Base-by-base conservation (phyloP, 2,329 filamentous ascomycete species). In the Monosporascus ibericus region DNA sequence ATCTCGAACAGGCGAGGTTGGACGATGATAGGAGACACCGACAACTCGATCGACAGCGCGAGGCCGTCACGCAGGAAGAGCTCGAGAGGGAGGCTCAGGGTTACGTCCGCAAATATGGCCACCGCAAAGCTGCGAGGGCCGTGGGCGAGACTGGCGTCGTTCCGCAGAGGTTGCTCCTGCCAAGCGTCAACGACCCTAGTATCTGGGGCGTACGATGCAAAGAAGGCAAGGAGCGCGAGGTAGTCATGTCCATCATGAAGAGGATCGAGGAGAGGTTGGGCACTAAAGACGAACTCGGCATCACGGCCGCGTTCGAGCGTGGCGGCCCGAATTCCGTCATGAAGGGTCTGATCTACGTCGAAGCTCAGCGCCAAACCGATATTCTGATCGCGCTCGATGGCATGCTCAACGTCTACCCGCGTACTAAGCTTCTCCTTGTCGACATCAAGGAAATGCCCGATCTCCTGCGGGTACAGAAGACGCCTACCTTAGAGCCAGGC, bases 371-470 rank as follows among this genome's bases (percentile, higher is more conserved):
- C 56, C 88, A 94, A 67, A 88, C 88, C 46, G 91, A 96, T 70
- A 90, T 97, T 59, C 76, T 92, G 64, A 79, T 85, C 49, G 89
- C 90, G 7, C 76, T 96, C 42, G 89, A 96, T 56, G 88, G 86
- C 42, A 82, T 99, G 64, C 82, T 90, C 55, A 91, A 96, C 65
- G 88, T 95, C 38, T 99, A 96, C 68, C 89, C 92, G 50, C 85
- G 90, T 52, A 87, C 84, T 27, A 94, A 91, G 70, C 86, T 94
- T 73, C 82, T 92, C 44, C 76, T 97, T 49, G 90, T 99, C 42
- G 90, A 94, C 48, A 91, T 97, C 64, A 95, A 95, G 69, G 94
- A 99, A 71, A 96, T 96, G 86, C 92, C 94, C 2, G 94, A 97
- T 70, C 80, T 99, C n/a, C 78, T 99, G 18, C 85, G 91, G 49